Conservation (phyloP, 148 eudicot genomes). For the Salicornia ramosissima region DNA sequence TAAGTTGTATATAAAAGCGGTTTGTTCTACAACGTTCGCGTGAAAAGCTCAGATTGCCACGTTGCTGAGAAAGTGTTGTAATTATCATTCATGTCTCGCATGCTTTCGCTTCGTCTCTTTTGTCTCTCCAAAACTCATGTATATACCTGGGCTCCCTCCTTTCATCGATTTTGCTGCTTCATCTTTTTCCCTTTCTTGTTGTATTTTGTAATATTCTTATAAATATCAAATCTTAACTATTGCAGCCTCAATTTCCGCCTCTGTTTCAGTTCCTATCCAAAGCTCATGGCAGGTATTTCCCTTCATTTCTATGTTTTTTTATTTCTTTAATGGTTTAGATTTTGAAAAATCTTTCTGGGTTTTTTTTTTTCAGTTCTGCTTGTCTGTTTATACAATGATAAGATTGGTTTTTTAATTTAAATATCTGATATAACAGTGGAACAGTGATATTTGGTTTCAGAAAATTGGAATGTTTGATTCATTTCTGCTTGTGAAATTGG, state of each 20-base stretch:
- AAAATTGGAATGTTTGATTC: neutral
- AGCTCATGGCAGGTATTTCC: conserved; percentile 36
- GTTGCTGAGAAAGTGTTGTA: too few relatives aligned
- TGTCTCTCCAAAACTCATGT: conserved; percentile 19
- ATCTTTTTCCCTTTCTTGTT: neutral
- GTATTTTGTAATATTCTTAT: too few relatives aligned
- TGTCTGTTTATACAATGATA: neutral
- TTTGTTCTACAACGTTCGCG: too few relatives aligned
- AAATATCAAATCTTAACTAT: neutral
- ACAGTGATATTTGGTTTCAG: neutral
- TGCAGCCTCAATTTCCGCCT: conserved; percentile 26
- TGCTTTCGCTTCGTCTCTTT: conserved; percentile 13
- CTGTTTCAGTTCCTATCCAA: conserved; percentile 3
- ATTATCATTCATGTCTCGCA: conserved; percentile 19
- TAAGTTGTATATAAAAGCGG: too few relatives aligned
- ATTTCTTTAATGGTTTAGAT: neutral
- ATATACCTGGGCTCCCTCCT: neutral
- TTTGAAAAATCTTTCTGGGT: neutral
- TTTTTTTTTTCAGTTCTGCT: neutral
- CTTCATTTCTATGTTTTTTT: neutral
- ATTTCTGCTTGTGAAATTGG: neutral
- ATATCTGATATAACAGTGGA: too few relatives aligned
- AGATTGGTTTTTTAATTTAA: neutral
- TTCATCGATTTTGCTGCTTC: neutral
- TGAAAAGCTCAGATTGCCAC: too few relatives aligned